phyloP scores from a whole-genome alignment of 2,329 filamentous ascomycete species.

The Penicillium sp. region DNA sequence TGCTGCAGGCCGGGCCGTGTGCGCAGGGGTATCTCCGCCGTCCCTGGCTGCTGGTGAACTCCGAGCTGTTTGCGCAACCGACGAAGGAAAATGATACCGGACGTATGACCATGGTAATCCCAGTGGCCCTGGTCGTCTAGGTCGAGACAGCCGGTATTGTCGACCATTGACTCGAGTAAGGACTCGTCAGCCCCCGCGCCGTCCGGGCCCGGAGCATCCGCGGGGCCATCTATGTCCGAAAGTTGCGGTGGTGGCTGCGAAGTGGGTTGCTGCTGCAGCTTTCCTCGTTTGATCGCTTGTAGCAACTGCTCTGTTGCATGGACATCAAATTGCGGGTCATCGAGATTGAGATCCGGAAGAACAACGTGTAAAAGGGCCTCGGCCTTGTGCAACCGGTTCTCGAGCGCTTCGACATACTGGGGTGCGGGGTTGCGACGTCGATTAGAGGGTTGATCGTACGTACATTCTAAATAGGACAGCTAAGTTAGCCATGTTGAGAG shows the following conservation, averaged over 20 bases:
- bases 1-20: conserved; percentile 57
- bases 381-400: conserved; percentile 79
- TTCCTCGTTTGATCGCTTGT: conserved; percentile 50
- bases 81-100: conserved; percentile 84
- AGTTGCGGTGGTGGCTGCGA: conserved; percentile 17
- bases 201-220: conserved; percentile 31
- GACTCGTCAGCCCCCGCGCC: conserved; percentile 64
- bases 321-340: conserved; percentile 81
- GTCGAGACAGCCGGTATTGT: conserved; percentile 87
- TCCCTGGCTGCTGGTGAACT: conserved; percentile 71
- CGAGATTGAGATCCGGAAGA: conserved; percentile 81
- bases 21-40: conserved; percentile 59
- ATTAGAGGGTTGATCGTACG: conserved; percentile 94
- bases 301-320: conserved; percentile 71
- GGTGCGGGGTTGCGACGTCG: conserved; percentile 86
- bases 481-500: not conserved
- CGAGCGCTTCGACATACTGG: conserved; percentile 89
- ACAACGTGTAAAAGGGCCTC: conserved; percentile 79
- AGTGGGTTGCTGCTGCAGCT: conserved; percentile 22
- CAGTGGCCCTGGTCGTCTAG: conserved; percentile 89
- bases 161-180: conserved; percentile 91
- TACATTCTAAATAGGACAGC: conserved; percentile 70
- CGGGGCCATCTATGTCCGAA: conserved; percentile 24
- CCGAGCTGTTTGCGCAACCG: conserved; percentile 88
- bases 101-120: conserved; percentile 95